Evolutionary conservation across 441 rosid species (phyloP).

Genomic region (Euphorbia schlechtendalii): DNA sequence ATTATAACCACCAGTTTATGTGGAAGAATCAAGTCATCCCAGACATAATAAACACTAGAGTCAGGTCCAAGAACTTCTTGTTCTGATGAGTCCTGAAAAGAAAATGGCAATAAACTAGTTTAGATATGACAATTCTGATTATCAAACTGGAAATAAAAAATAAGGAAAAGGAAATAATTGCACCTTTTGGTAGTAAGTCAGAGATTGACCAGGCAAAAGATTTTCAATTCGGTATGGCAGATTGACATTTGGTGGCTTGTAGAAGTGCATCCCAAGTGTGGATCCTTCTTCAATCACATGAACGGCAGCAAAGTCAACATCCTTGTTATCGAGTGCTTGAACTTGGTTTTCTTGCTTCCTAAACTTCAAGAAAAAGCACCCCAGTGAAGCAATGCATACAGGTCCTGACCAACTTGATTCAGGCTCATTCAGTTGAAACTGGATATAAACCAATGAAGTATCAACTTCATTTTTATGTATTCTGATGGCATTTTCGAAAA

Average conservation of each 20-base stretch:
- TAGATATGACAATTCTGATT: slow-evolving; percentile 8
- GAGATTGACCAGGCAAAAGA: slow-evolving; percentile 51
- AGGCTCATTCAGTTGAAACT: slow-evolving; percentile 57
- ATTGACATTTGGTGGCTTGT: slow-evolving; percentile 61
- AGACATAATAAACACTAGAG: slow-evolving; percentile 61
- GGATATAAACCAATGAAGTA: slow-evolving; percentile 48
- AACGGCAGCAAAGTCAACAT: slow-evolving; percentile 65
- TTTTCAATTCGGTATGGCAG: slow-evolving; percentile 93
- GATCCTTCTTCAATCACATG: slow-evolving; percentile 85
- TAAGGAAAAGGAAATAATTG: slow-evolving; percentile 17
- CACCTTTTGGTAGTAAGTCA: slow-evolving; percentile 89
- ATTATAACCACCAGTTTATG: slow-evolving; percentile 72
- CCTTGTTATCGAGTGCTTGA: slow-evolving; percentile 24
- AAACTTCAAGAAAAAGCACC: slow-evolving; percentile 84
- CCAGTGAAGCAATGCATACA: slow-evolving; percentile 81
- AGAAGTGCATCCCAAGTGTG: slow-evolving; percentile 68
- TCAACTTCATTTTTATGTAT: slow-evolving; percentile 66
- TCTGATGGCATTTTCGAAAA: slow-evolving; percentile 76
- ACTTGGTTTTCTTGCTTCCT: slow-evolving; percentile 54
- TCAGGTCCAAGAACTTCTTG: slow-evolving; percentile 75
- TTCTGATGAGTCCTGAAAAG: slow-evolving; percentile 72
- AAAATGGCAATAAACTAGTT: slow-evolving; percentile 15
- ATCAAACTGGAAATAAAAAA: slow-evolving; percentile 16
- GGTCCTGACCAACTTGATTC: slow-evolving; percentile 90
- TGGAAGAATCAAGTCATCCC: slow-evolving; percentile 95